Percentiles rank a stretch among this genome's conserved stretches.
Evolutionary conservation across 2,329 filamentous ascomycete species (phyloP).

Genomic region (Neonectria sp.): DNA sequence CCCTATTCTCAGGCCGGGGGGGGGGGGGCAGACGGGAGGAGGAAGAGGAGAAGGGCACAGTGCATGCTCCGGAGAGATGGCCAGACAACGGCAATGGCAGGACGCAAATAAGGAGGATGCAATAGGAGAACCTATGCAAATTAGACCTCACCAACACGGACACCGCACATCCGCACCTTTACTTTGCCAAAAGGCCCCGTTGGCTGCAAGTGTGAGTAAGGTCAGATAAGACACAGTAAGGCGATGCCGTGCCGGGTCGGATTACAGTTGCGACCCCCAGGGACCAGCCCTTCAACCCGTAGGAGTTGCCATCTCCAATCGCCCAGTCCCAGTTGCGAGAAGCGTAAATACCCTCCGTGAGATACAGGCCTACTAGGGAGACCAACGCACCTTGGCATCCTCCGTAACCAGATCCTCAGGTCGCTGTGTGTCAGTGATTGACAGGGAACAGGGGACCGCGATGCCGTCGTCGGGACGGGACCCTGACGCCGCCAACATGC

Average conservation of each 20-base stretch:
- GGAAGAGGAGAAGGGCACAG: background rate
- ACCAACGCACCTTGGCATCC: background rate
- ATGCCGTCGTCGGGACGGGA: conserved; percentile 11
- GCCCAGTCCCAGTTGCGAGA: background rate
- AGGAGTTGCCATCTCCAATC: background rate
- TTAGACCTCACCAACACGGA: conserved; percentile 4
- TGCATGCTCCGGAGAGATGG: conserved; percentile 9
- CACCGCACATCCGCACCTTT: conserved; percentile 18
- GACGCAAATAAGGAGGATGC: conserved; percentile 4
- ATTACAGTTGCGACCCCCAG: conserved; percentile 10
- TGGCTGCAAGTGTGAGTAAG: conserved; percentile 25
- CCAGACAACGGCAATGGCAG: conserved; percentile 7
- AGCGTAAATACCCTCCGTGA: background rate
- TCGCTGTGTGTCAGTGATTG: conserved; percentile 7
- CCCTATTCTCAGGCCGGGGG: conserved; percentile 2
- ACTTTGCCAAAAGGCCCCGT: conserved; percentile 9
- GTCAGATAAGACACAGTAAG: conserved; percentile 15
- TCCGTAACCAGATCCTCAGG: conserved; percentile 4
- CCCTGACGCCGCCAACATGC: conserved; percentile 5
- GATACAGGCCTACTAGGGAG: background rate
- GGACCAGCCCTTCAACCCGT: conserved; percentile 9
- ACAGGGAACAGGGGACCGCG: conserved; percentile 11
- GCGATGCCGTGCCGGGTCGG: conserved; percentile 18
- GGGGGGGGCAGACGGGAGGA: background rate
- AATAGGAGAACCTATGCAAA: conserved; percentile 12